phyloP scores from a whole-genome alignment of 176 grass and related monocot genomes.

The Juncus inflexus region DNA sequence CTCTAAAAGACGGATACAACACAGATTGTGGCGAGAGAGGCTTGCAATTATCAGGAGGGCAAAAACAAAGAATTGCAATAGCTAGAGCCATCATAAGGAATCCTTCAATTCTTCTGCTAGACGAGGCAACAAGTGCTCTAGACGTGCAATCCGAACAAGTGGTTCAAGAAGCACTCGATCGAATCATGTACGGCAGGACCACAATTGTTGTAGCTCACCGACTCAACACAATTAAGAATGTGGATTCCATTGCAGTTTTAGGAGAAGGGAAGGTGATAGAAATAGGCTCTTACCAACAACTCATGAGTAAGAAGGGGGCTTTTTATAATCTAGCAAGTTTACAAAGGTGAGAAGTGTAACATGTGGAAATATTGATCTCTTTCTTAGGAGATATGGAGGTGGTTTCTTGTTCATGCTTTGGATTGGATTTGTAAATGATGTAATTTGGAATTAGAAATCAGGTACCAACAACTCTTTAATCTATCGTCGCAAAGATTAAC shows the following conservation, averaged over 20 bases:
- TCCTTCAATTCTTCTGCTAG: constrained; percentile 85
- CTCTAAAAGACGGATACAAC: constrained; percentile 83
- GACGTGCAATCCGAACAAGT: constrained; percentile 92
- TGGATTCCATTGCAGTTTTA: constrained; percentile 81
- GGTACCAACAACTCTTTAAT: too few species aligned
- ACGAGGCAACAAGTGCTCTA: constrained; percentile 95
- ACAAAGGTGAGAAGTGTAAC: too few species aligned
- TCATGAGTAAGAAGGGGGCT: constrained; percentile 91
- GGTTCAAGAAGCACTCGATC: constrained; percentile 92
- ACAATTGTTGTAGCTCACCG: constrained; percentile 95
- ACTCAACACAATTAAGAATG: constrained; percentile 89
- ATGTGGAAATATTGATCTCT: too few species aligned
- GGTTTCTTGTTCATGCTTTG: too few species aligned
- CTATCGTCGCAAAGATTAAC: too few species aligned
- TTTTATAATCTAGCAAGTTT: constrained; percentile 55
- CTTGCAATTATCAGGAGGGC: constrained; percentile 81
- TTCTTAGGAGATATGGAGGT: too few species aligned
- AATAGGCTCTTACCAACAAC: constrained; percentile 76
- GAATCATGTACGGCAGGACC: constrained; percentile 88
- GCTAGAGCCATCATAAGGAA: constrained; percentile 88
- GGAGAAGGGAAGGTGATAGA: constrained; percentile 85
- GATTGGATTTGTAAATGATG: too few species aligned
- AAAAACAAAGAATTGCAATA: constrained; percentile 96
- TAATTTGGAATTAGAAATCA: too few species aligned
- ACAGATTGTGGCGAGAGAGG: constrained; percentile 88